Conservation (phyloP, 768 basidiomycete species). For the Hygrophorus russula region DNA sequence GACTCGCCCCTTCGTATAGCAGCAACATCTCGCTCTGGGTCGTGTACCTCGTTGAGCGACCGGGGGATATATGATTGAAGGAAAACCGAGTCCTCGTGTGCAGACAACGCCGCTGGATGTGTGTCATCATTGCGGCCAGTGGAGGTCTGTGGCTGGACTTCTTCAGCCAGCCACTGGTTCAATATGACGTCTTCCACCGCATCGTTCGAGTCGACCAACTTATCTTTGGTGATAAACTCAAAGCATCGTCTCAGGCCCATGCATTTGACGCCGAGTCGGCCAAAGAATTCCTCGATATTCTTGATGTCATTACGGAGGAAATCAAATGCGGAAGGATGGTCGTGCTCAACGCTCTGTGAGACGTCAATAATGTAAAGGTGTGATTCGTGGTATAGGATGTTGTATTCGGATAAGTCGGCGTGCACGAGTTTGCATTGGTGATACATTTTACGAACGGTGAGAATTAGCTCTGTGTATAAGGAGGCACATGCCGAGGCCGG, state of each 20-base stretch:
- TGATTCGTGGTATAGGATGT: slow-evolving; percentile 75
- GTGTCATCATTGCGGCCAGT: slow-evolving; percentile 13
- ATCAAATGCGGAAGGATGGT: slow-evolving; percentile 93
- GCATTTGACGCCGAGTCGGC: slow-evolving; percentile 57
- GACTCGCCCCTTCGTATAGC: slow-evolving; percentile 61
- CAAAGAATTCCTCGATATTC: slow-evolving; percentile 91
- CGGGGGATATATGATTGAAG: slow-evolving; percentile 88
- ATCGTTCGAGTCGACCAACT: slow-evolving; percentile 21
- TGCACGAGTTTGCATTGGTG: slow-evolving; percentile 90
- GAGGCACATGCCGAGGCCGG: slow-evolving; percentile 34
- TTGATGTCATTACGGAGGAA: slow-evolving; percentile 88
- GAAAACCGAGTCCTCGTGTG: slow-evolving; percentile 84
- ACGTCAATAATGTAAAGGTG: slow-evolving; percentile 96
- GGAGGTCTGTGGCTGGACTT: not conserved
- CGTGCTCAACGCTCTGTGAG: slow-evolving; percentile 96
- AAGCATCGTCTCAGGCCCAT: slow-evolving; percentile 78
- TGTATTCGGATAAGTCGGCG: slow-evolving; percentile 97
- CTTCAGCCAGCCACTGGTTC: slow-evolving; percentile 37
- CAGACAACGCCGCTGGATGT: slow-evolving; percentile 17
- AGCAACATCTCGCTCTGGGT: slow-evolving; percentile 88
- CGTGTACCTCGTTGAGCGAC: slow-evolving; percentile 83
- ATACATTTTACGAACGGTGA: slow-evolving; percentile 75
- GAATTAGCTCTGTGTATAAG: slow-evolving; percentile 73
- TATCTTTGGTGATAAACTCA: slow-evolving; percentile 73
- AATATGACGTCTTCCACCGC: slow-evolving; percentile 23